Evolutionary conservation across 2,329 filamentous ascomycete genomes (phyloP), one percentile per base, ranked within the genome.

Genomic region (Tricladium varicosporioides): DNA sequence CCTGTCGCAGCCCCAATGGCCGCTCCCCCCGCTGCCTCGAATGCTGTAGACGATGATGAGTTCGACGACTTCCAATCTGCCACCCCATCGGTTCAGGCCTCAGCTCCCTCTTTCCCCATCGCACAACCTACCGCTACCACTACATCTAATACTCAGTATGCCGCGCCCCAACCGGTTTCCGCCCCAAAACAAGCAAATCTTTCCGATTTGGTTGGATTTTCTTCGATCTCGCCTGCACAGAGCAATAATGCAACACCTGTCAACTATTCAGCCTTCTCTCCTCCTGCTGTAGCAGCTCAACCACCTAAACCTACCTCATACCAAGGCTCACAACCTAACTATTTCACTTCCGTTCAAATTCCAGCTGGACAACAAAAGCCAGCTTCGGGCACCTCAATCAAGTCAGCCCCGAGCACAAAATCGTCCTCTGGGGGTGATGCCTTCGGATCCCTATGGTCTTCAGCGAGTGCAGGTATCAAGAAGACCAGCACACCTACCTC

Each of bases 1-100:
- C 67, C 72, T 10, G 60, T 67, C 2, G 69, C 79, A 5, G 77
- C 76, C 0, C 77, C 73, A 63, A 73, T 62, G 75, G 47, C 73
- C 19, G 71, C 76, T 22, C 72, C 73, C 18, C 73, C 75, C 61
- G 70, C 75, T 45, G 68, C 74, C 14, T 73, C 74, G 31, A 51
- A 47, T 22, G 77, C 78, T 44, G 85, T 84, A 51, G 87, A 90
- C 60, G 93, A 97, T 62, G 92, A 96, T 65, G 94, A 97, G 62
- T 97, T 97, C 69, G 94, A 97, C 70, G 94, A 99, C 70, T 97
- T 97, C 79, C 91, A 96, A 73, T 96, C 92, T 16, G 93, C 93
- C 13, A 78, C 88, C 2, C 83, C 87, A 2, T 75, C 80, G 32
- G 64, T 74, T 13, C 66, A 70, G 27, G 74, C 77, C 5, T 74